Evolutionary conservation across 2,329 filamentous ascomycete species (phyloP).

Genomic region (Fusarium foetens): DNA sequence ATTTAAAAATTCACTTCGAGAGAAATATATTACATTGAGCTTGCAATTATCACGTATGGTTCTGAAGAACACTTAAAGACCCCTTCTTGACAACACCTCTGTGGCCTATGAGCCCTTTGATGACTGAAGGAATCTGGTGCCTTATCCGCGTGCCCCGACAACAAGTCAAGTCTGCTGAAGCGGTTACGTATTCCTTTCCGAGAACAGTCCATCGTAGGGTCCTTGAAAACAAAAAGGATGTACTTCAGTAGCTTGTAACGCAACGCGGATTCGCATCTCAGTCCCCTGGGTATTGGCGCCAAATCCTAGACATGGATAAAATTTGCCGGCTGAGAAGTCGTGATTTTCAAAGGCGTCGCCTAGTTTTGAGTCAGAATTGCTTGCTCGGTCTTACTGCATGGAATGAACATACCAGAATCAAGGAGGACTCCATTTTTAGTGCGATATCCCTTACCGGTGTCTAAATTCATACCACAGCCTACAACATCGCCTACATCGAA

Average conservation of each 20-base stretch:
- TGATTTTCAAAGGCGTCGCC: neutral
- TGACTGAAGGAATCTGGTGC: too few species aligned
- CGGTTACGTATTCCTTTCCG: too few species aligned
- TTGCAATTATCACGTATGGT: neutral
- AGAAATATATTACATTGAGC: neutral
- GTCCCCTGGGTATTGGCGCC: too few species aligned
- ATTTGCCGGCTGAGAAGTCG: neutral
- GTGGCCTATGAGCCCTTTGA: neutral
- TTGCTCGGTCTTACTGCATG: neutral
- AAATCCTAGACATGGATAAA: neutral
- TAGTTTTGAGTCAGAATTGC: neutral
- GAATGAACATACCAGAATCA: neutral
- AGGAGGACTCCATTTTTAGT: neutral
- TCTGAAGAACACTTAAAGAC: rapidly evolving
- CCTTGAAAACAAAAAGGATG: neutral
- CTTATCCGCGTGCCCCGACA: too few species aligned
- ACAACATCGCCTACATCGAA: neutral
- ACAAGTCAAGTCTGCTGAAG: too few species aligned
- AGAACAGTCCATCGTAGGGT: neutral
- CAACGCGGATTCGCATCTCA: neutral
- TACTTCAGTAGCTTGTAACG: neutral
- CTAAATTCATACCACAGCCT: neutral
- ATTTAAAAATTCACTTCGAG: neutral
- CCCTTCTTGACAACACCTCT: too few species aligned
- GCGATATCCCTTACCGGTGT: neutral